Evolutionary conservation across 208 protist genomes (phyloP).

Genomic region (Acanthamoeba lenticulata): DNA sequence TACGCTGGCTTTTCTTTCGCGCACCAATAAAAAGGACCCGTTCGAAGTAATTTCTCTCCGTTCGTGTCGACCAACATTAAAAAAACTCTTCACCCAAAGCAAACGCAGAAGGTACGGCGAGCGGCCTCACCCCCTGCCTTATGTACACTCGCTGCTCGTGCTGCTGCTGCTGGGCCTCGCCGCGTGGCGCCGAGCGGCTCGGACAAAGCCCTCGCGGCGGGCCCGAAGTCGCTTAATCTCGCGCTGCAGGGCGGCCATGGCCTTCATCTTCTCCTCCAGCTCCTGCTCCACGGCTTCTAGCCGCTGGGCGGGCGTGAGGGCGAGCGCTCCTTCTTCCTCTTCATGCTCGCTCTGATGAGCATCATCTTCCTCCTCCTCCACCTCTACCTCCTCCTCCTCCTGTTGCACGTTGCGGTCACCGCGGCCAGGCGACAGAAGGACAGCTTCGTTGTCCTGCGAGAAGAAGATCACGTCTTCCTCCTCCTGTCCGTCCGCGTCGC

Average conservation of each 20-base stretch:
- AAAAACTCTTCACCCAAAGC: no score
- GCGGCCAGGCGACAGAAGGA: neutral
- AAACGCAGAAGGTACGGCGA: no score
- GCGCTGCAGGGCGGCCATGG: neutral
- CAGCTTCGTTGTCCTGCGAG: conserved; percentile 24
- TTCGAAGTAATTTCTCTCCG: no score
- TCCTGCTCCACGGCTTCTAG: neutral
- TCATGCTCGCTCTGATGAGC: neutral
- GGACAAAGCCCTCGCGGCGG: neutral
- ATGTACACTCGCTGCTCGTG: neutral
- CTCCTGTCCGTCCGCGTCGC: neutral
- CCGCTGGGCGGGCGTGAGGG: neutral
- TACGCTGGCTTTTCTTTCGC: no score
- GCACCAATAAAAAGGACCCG: no score
- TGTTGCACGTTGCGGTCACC: neutral
- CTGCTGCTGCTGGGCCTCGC: neutral
- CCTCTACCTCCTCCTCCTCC: neutral
- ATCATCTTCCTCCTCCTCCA: neutral
- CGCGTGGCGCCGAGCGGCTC: no score
- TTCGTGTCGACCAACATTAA: no score
- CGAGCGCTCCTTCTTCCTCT: neutral
- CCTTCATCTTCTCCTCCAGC: conserved; percentile 5
- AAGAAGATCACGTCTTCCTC: conserved; percentile 3
- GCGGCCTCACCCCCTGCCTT: no score
- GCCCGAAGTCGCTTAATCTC: conserved; percentile 4